phyloP scores from a whole-genome alignment of 192 early-diverging fungal genomes.

The Coemansia sp. region DNA sequence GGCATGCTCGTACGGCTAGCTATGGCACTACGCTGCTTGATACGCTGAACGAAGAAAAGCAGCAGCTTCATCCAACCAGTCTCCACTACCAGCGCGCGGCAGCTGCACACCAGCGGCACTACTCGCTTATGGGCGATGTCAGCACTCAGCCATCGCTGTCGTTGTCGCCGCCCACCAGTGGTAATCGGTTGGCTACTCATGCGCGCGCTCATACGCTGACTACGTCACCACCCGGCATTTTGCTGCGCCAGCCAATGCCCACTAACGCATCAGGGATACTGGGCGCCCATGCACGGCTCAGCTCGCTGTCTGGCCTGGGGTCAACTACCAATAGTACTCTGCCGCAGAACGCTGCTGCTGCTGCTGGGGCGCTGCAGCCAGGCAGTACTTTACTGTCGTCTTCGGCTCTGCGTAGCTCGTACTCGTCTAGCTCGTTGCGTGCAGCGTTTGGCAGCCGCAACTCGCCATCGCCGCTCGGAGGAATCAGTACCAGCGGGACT shows the following conservation, averaged over 20 bases:
- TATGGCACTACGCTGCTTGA: conserved; percentile 59
- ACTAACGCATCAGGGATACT: conserved; percentile 47
- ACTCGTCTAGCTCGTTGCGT: conserved; percentile 53
- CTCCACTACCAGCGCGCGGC: conserved; percentile 11
- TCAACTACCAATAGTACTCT: background rate
- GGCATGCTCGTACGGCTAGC: conserved; percentile 53
- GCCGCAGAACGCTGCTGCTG: background rate
- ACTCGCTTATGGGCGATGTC: conserved; percentile 20
- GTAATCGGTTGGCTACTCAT: conserved; percentile 16
- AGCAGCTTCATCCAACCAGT: conserved; percentile 4
- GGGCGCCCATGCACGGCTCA: conserved; percentile 45
- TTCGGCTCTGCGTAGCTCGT: conserved; percentile 56
- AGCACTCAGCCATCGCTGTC: conserved; percentile 7
- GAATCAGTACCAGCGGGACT: background rate
- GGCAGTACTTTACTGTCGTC: conserved; percentile 25
- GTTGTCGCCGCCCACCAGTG: conserved; percentile 23
- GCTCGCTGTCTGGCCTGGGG: conserved; percentile 34
- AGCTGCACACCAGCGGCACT: conserved; percentile 29
- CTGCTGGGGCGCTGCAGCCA: background rate
- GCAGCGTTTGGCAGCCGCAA: conserved; percentile 47
- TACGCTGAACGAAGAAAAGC: conserved; percentile 51
- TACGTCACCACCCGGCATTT: conserved; percentile 24
- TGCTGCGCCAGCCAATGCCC: conserved; percentile 16
- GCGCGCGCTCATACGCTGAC: conserved; percentile 36
- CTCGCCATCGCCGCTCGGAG: conserved; percentile 36